A percentile compares a stretch with the other conserved stretches of the same genome.
phyloP scores from a whole-genome alignment of 306 rosid species.

The Prunus salicina region DNA sequence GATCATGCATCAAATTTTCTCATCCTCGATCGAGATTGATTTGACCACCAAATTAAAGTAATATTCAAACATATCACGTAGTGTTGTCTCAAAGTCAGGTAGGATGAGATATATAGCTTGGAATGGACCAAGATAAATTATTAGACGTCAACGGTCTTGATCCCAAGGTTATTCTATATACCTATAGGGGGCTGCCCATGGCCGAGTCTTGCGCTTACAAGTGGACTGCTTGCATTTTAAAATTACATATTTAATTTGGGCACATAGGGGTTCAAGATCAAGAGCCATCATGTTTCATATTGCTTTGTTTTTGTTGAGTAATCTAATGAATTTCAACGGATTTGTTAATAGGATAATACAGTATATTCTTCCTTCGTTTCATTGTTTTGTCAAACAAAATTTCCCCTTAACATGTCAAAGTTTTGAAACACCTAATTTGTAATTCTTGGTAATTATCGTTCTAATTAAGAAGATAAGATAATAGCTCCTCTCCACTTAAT shows the following conservation, averaged over 20 bases:
- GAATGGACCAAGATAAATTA: conserved; percentile 16
- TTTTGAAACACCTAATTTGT: not conserved
- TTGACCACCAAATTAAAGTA: not conserved
- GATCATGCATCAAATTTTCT: no score
- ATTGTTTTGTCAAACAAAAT: not conserved
- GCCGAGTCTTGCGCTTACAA: conserved; percentile 29
- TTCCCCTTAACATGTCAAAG: not conserved
- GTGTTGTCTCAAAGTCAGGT: conserved; percentile 11
- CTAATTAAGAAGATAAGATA: not conserved
- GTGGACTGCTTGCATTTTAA: conserved; percentile 7
- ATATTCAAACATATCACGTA: not conserved
- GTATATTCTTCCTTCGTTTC: not conserved
- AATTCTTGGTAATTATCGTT: not conserved
- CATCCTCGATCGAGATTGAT: not conserved
- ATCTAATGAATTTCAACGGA: not conserved
- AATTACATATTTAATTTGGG: not conserved
- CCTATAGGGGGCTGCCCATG: not conserved
- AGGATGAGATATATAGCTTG: not conserved
- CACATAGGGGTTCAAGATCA: not conserved
- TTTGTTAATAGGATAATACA: not conserved
- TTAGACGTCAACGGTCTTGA: conserved; percentile 42
- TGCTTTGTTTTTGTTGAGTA: not conserved
- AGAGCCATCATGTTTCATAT: not conserved
- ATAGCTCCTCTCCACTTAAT: not conserved
- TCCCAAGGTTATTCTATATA: conserved; percentile 25